phyloP scores from a whole-genome alignment of 2,329 filamentous ascomycete species.

The Atkinsonella texensis region DNA sequence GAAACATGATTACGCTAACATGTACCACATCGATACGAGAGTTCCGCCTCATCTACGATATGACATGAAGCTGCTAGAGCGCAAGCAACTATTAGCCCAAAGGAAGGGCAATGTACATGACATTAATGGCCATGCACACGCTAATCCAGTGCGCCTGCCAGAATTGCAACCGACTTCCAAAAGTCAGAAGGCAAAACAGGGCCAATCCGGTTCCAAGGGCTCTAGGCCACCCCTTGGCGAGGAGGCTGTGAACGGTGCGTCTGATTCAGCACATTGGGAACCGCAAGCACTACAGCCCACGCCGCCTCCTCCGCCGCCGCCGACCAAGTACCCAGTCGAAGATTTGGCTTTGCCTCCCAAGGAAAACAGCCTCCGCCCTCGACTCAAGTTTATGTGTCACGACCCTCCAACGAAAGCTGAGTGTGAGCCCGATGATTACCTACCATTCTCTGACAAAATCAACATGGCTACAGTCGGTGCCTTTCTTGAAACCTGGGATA shows the following conservation, averaged over 20 bases:
- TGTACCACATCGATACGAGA: conserved; percentile 78
- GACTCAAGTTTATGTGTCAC: conserved; percentile 64
- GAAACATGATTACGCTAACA: conserved; percentile 69
- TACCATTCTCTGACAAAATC: conserved; percentile 35
- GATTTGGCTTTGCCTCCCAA: conserved; percentile 71
- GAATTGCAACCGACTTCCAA: conserved; percentile 65
- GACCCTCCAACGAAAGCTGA: conserved; percentile 43
- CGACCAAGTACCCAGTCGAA: conserved; percentile 90
- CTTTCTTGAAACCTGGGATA: conserved; percentile 88
- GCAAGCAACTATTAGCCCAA: conserved; percentile 58
- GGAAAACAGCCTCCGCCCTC: conserved; percentile 55
- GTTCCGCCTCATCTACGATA: conserved; percentile 74
- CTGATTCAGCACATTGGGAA: conserved; percentile 10
- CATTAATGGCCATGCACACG: conserved; percentile 25
- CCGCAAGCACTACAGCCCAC: conserved; percentile 21
- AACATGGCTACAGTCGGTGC: conserved; percentile 76
- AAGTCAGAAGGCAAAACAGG: conserved; percentile 49
- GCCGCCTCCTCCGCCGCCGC: conserved; percentile 51
- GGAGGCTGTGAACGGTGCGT: conserved; percentile 25
- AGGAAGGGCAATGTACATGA: conserved; percentile 45
- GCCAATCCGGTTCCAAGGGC: conserved; percentile 29
- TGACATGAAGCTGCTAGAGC: conserved; percentile 65
- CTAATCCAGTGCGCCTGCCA: conserved; percentile 48
- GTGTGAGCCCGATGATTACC: conserved; percentile 14
- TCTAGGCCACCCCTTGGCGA: conserved; percentile 24